Percentiles rank a stretch among this genome's conserved stretches.
phyloP scores from a whole-genome alignment of 177 flowering plant species.

The Vitis hybrid region DNA sequence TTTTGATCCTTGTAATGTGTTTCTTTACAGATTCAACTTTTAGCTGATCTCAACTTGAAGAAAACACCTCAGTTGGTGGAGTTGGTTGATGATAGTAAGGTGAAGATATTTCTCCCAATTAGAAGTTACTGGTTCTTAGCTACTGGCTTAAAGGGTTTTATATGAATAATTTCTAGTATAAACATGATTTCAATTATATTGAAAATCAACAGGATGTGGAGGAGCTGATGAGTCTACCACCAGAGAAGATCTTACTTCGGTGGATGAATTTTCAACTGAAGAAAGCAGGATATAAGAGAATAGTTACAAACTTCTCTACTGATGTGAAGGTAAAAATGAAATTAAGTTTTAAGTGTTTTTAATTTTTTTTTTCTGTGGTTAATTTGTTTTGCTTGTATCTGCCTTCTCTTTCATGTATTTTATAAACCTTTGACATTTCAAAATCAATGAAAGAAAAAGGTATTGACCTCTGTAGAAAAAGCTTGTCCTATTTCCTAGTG shows the following conservation, averaged over 20 bases:
- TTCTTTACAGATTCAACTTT: conserved; percentile 72
- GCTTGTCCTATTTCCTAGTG: no score
- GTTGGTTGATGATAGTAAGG: conserved; percentile 87
- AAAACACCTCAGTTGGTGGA: conserved; percentile 91
- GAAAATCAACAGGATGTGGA: conserved; percentile 68
- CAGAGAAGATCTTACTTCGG: conserved; percentile 82
- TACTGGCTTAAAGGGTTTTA: not conserved
- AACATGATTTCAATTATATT: not conserved
- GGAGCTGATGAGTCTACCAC: conserved; percentile 84
- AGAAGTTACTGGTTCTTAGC: not conserved
- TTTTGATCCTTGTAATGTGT: conserved; percentile 4
- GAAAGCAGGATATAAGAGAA: conserved; percentile 66
- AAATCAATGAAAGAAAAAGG: no score
- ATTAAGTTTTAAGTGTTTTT: not conserved
- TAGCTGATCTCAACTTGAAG: conserved; percentile 94
- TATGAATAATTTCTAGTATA: not conserved
- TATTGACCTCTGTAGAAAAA: no score
- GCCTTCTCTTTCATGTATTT: no score
- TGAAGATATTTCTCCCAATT: conserved; percentile 16
- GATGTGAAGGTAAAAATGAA: conserved; percentile 70
- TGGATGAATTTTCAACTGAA: conserved; percentile 97
- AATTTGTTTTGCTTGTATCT: no score
- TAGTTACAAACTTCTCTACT: conserved; percentile 82
- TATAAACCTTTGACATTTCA: no score
- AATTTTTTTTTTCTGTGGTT: not conserved